These are phyloP conservation scores for Lasiodiplodia theobromae DNA, from an alignment of 2,329 filamentous ascomycete species.

Conservation along the genomic window DNA sequence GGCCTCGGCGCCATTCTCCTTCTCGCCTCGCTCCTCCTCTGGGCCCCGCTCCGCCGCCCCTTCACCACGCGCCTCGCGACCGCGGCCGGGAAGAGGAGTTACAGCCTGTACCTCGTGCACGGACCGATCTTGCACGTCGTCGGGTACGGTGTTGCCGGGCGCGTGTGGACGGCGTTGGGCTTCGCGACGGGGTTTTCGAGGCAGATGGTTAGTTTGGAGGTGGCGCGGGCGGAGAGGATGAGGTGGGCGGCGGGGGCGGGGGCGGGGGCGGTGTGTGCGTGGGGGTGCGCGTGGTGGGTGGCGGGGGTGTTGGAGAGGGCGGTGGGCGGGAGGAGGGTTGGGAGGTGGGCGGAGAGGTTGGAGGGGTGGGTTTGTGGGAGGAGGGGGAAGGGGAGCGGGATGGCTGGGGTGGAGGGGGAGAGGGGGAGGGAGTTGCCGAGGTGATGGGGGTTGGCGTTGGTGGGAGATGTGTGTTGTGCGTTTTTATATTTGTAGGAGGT, in stretches of 20 bases:
- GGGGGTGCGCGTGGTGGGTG: not conserved
- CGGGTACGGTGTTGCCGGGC: not conserved
- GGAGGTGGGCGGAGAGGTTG: too few species aligned
- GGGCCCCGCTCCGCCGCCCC: not conserved
- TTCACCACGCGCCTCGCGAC: not conserved
- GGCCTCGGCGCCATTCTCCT: conserved; percentile 21
- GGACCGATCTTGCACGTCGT: conserved; percentile 15
- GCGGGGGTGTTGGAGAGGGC: not conserved
- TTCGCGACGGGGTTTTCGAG: not conserved
- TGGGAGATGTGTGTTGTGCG: too few species aligned
- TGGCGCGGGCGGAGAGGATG: not conserved
- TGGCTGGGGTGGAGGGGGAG: not conserved
- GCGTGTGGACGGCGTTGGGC: not conserved
- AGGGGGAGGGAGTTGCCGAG: not conserved
- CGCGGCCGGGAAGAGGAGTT: not conserved
- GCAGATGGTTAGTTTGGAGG: not conserved
- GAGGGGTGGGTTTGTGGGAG: too few species aligned
- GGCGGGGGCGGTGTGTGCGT: not conserved
- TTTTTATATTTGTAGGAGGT: too few species aligned
- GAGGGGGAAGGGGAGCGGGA: too few species aligned
- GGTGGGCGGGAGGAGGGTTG: not conserved
- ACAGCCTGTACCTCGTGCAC: conserved; percentile 12
- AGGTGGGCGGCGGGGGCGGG: not conserved
- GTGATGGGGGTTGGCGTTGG: not conserved
- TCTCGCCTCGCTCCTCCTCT: not conserved